Evolutionary conservation across 23 red algal genomes (phyloP), one percentile per base, ranked within the genome.

Genomic region (Pyropia haitanensis): DNA sequence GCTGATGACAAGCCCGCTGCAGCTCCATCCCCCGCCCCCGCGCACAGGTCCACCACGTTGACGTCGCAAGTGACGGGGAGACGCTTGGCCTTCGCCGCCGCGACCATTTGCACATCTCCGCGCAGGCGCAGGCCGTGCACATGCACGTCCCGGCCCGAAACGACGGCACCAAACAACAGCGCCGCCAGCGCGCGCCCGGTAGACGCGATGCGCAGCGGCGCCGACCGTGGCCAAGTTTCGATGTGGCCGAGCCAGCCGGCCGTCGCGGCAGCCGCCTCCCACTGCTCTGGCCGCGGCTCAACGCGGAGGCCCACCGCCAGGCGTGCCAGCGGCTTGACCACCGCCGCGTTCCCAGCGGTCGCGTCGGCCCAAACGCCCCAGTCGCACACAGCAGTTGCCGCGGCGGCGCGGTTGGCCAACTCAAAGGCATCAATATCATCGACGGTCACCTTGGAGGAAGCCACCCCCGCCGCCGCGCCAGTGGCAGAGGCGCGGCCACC

Each of bases 31-130:
- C 58, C 75, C 15, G 74, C 64, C 5, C 69, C 60, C 6, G 78
- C 79, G 32, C 58, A 97, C 46, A 97, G 77, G 73, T 90, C 79
- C 18, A 80, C 50, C 18, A 97, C 77, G 51, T 74, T 73, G 53
- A 90, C 85, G 65, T 97, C 93, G 53, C 93, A 97, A 29, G 93
- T 90, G 13, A 97, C 80, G 8, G 50, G 26, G 14, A 97, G 54
- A 21, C 81, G 79, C n/a, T 67, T 67, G 23, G 56, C 13, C 39
- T 97, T 97, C 13, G 80, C 85, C 18, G 77, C 77, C 54, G 77
- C 63, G 24, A 97, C 77, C 14, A 97, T 58, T 12, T 60, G 24
- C 29, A 97, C 65, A 49, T 97, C 93, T 22, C 85, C 93, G 26
- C 80, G 76, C 28, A 56, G 77, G 16, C 34, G 59, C 27, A 97